Evolutionary conservation across 2,329 filamentous ascomycete genomes (phyloP).

Genomic region (Pseudocercospora pini-densiflorae): DNA sequence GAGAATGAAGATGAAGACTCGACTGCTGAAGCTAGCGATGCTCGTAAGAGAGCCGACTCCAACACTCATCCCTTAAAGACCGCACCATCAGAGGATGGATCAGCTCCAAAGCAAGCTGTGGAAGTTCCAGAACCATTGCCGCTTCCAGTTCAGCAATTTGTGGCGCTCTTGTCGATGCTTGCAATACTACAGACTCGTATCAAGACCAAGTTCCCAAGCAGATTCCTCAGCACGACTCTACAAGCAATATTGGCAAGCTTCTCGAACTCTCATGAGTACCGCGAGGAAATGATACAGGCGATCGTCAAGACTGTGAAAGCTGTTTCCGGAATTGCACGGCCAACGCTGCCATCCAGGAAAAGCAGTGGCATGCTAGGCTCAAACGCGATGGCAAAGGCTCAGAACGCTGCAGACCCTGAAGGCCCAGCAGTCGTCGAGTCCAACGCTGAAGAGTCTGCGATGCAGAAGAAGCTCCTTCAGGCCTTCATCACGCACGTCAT

Average conservation of each 20-base stretch:
- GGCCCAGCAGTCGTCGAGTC: slow-evolving; percentile 48
- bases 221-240: slow-evolving; percentile 77
- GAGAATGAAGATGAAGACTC: slow-evolving; percentile 30
- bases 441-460: slow-evolving; percentile 59
- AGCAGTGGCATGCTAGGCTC: slow-evolving; percentile 47
- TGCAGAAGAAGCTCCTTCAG: slow-evolving; percentile 70
- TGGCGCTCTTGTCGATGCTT: slow-evolving; percentile 72
- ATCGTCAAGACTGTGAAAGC: slow-evolving; percentile 73
- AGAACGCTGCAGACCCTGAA: slow-evolving; percentile 60
- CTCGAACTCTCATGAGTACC: slow-evolving; percentile 58
- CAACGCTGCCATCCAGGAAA: slow-evolving; percentile 64
- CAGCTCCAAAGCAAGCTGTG: slow-evolving; percentile 34
- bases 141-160: slow-evolving; percentile 62
- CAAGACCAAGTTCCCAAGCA: slow-evolving; percentile 76
- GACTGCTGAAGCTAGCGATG: slow-evolving; percentile 17
- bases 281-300: slow-evolving; percentile 69
- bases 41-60: slow-evolving; percentile 29
- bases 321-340: slow-evolving; percentile 69
- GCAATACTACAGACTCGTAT: slow-evolving; percentile 74
- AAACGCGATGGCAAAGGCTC: slow-evolving; percentile 28
- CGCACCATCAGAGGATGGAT: slow-evolving; percentile 22
- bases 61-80: slow-evolving; percentile 38
- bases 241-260: slow-evolving; percentile 73
- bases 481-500: slow-evolving; percentile 79
- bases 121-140: slow-evolving; percentile 42